A percentile compares a stretch with the other conserved stretches of the same genome.
Conservation (phyloP, 208 protist species). For the Leishmania amazonensis region DNA sequence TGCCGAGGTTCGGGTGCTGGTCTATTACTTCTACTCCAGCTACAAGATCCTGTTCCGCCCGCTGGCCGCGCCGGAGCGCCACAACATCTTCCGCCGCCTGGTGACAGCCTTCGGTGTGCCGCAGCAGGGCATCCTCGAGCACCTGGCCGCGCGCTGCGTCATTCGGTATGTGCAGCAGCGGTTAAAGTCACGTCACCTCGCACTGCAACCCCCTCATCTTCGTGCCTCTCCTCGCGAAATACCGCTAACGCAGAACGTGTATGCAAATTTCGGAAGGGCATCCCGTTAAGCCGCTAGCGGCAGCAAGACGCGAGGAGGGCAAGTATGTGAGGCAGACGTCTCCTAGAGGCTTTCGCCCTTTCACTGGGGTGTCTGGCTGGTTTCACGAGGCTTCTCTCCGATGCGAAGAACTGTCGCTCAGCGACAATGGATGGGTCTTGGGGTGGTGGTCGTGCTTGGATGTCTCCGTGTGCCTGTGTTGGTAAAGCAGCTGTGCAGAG, state of each 20-base stretch:
- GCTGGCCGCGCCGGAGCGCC: constrained; percentile 64
- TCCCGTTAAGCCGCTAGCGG: neutral
- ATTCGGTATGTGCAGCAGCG: constrained; percentile 66
- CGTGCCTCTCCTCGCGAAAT: neutral
- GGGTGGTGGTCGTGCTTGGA: neutral
- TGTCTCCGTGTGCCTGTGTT: neutral
- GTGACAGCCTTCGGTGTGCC: constrained; percentile 69
- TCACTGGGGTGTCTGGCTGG: neutral
- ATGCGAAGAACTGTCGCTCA: neutral
- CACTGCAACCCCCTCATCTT: no score
- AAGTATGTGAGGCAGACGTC: neutral
- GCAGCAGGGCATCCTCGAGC: constrained; percentile 60
- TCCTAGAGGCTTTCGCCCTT: neutral
- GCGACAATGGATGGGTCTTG: neutral
- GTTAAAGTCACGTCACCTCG: constrained; percentile 27
- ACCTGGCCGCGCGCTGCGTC: constrained; percentile 73
- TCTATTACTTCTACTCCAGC: constrained; percentile 78
- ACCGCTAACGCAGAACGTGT: neutral
- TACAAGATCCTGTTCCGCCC: constrained; percentile 75
- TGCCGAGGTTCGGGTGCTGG: constrained; percentile 61
- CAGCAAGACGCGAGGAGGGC: neutral
- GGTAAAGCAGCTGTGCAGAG: neutral
- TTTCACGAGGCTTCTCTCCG: neutral
- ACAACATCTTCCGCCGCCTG: constrained; percentile 76
- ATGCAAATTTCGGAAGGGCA: neutral